These are phyloP conservation scores for Claviceps sp. DNA, from an alignment of 2,329 filamentous ascomycete genomes.

Conservation along the genomic window DNA sequence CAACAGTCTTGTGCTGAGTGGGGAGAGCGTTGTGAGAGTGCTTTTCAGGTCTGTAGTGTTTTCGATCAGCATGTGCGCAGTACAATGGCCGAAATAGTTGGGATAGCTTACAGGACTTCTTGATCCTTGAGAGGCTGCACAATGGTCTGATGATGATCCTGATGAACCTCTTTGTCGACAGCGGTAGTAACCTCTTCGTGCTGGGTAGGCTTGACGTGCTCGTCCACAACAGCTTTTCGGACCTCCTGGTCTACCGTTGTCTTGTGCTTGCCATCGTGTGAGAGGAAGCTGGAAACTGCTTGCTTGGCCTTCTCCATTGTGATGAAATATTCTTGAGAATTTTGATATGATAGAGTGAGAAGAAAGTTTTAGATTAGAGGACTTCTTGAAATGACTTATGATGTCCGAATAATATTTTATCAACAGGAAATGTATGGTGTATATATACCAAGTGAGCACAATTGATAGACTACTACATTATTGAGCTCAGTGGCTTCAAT, in stretches of 20 bases:
- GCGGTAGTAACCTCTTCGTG: constrained; percentile 51
- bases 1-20: constrained; percentile 46
- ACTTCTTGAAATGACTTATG: not conserved
- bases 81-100: too few relatives aligned
- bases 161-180: constrained; percentile 55
- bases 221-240: constrained; percentile 44
- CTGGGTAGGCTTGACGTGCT: constrained; percentile 43
- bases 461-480: too few relatives aligned
- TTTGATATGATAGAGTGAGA: too few relatives aligned
- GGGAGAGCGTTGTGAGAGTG: constrained; percentile 45
- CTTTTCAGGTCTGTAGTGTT: constrained; percentile 36
- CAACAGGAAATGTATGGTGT: not conserved
- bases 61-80: not conserved
- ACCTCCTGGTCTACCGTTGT: constrained; percentile 58
- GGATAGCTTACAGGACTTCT: constrained; percentile 27
- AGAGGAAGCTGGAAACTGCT: constrained; percentile 47
- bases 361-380: fast-evolving
- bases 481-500: too few relatives aligned
- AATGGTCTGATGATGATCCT: constrained; percentile 59
- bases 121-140: constrained; percentile 43
- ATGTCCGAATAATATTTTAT: not conserved
- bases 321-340: not conserved
- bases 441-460: not conserved
- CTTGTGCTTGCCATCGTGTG: constrained; percentile 48
- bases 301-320: constrained; percentile 52